Evolutionary conservation across 2,329 filamentous ascomycete genomes (phyloP).

Genomic region (Phoma sp.): DNA sequence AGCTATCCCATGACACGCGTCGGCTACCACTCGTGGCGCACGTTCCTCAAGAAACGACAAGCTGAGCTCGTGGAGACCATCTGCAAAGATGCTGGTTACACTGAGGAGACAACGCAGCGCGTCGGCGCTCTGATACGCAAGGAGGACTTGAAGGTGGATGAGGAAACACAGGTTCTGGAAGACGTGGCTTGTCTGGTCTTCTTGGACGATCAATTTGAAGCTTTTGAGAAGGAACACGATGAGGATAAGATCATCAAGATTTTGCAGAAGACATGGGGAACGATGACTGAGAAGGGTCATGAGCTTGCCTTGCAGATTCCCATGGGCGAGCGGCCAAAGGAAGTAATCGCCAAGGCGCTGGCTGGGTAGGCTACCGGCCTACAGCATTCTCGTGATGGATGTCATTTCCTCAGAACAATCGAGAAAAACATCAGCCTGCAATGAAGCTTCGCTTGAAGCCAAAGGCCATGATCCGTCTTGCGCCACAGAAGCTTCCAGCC

Average conservation of each 20-base stretch:
- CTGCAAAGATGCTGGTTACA: slow-evolving; percentile 59
- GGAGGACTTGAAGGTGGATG: slow-evolving; percentile 69
- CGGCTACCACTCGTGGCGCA: slow-evolving; percentile 82
- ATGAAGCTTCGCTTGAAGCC: neutral
- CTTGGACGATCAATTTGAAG: slow-evolving; percentile 83
- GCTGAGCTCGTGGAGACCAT: slow-evolving; percentile 64
- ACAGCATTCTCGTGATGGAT: neutral
- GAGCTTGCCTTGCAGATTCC: slow-evolving; percentile 44
- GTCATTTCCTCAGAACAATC: neutral
- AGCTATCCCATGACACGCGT: slow-evolving; percentile 75
- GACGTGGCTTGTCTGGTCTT: slow-evolving; percentile 89
- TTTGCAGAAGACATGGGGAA: slow-evolving; percentile 49
- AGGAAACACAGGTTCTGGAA: slow-evolving; percentile 77
- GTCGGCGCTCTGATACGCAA: slow-evolving; percentile 79
- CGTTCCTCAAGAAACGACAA: slow-evolving; percentile 74
- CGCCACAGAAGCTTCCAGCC: slow-evolving; percentile 5
- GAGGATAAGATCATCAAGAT: slow-evolving; percentile 75
- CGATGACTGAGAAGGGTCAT: slow-evolving; percentile 47
- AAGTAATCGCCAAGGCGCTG: slow-evolving; percentile 43
- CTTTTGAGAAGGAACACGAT: slow-evolving; percentile 74
- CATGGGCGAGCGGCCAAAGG: slow-evolving; percentile 38
- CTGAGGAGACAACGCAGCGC: slow-evolving; percentile 61
- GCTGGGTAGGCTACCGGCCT: slow-evolving; percentile 21
- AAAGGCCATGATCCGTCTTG: neutral
- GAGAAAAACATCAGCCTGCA: neutral